A percentile compares a stretch with the other conserved stretches of the same genome.
Evolutionary conservation across 2,329 filamentous ascomycete species (phyloP).

Genomic region (Colletotrichum incanum): DNA sequence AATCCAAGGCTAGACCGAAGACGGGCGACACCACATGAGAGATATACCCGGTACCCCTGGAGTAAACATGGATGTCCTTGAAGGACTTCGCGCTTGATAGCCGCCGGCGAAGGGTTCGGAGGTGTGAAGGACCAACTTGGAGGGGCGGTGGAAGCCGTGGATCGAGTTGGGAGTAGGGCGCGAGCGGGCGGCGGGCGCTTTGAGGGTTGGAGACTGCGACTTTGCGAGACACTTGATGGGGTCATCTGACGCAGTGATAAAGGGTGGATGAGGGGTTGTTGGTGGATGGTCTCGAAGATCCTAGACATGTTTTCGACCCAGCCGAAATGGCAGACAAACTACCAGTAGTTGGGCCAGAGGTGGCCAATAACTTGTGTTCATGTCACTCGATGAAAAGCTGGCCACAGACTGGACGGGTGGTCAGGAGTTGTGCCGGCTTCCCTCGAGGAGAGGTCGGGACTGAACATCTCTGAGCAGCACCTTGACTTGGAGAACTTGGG

Average conservation of each 20-base stretch:
- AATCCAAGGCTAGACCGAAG: constrained; percentile 19
- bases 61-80: constrained; percentile 9
- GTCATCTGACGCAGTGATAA: constrained; percentile 30
- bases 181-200: constrained; percentile 20
- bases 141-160: constrained; percentile 28
- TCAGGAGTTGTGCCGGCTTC: not conserved
- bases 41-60: constrained; percentile 12
- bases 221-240: constrained; percentile 33
- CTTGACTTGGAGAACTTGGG: not conserved
- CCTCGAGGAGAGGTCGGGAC: not conserved
- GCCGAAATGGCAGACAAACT: constrained; percentile 2
- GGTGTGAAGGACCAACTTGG: constrained; percentile 28
- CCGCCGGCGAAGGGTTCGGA: constrained; percentile 28
- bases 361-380: constrained; percentile 6
- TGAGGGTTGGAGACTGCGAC: constrained; percentile 18
- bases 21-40: constrained; percentile 11
- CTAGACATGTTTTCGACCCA: not conserved
- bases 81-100: constrained; percentile 22
- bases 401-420: constrained; percentile 1
- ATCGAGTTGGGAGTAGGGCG: constrained; percentile 13
- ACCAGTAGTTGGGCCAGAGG: not conserved
- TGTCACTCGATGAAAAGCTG: constrained; percentile 23
- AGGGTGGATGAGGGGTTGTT: constrained; percentile 6
- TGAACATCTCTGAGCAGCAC: not conserved
- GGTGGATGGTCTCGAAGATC: not conserved